Evolutionary conservation across 345 rosid genomes (phyloP).

Genomic region (Angophora floribunda): DNA sequence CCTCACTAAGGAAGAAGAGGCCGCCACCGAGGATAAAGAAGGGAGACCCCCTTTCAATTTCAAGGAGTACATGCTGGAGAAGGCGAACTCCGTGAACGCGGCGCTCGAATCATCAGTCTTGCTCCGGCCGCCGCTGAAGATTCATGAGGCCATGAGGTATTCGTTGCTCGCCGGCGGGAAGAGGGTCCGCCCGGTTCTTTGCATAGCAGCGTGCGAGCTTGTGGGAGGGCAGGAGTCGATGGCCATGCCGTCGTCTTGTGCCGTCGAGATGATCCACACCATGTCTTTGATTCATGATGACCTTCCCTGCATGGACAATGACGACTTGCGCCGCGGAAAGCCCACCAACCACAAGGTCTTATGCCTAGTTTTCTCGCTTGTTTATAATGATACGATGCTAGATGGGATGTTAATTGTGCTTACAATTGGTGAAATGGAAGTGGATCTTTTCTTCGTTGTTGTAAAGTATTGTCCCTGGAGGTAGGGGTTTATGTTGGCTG

Average conservation of each 20-base stretch:
- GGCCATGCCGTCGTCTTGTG: constrained; percentile 90
- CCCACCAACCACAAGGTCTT: constrained; percentile 71
- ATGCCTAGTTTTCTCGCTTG: not conserved
- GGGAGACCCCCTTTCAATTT: constrained; percentile 50
- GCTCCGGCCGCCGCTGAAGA: constrained; percentile 56
- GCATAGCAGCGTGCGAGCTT: constrained; percentile 84
- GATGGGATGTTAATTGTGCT: not conserved
- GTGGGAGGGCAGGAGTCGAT: constrained; percentile 55
- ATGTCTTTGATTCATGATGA: constrained; percentile 97
- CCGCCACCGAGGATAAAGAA: constrained; percentile 17
- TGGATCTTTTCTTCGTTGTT: not conserved
- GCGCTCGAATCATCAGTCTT: constrained; percentile 62
- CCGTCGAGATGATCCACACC: constrained; percentile 89
- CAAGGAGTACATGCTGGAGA: constrained; percentile 59
- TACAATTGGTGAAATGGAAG: not conserved
- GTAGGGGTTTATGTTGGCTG: not conserved
- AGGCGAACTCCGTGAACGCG: constrained; percentile 50
- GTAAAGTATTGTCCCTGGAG: not conserved
- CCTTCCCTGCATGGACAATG: constrained; percentile 93
- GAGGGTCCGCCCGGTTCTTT: constrained; percentile 72
- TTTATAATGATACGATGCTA: not conserved
- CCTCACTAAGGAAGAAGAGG: constrained; percentile 35
- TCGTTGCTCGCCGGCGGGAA: constrained; percentile 88
- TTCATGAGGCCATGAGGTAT: constrained; percentile 94
- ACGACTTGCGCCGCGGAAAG: constrained; percentile 90